Base-by-base conservation (phyloP, 1,284 basidiomycete species). In the Apiotrichum laibachii region DNA sequence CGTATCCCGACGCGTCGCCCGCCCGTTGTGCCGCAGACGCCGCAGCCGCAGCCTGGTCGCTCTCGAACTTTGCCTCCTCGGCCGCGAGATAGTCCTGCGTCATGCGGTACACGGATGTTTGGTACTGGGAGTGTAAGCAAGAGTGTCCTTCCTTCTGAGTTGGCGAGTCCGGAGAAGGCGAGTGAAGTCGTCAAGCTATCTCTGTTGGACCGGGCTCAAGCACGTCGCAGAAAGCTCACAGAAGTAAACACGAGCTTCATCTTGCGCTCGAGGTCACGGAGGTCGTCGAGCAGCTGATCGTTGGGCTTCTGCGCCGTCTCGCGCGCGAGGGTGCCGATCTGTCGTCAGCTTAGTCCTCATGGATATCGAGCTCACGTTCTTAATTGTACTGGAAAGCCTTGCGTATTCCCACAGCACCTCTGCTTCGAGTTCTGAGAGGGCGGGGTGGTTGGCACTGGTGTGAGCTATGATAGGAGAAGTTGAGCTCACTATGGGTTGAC, bases 31-130 rank as follows among this genome's bases (percentile, higher is more conserved):
- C 26, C 26, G 26, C 26, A n/a, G n/a, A n/a, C 26, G 26, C 26
- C 7, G 26, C 26, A 3, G 26, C 26, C 26, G 26, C 26, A 3
- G 26, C 49, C 49, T n/a, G 34, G 22, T 18, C 18, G 15, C 10
- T 26, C 26, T 15, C 15, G 15, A 33, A 22, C 37, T 35, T 31
- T 15, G 43, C 44, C 31, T 54, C 52, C 44, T 54, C 52, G 19
- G 26, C 42, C 15, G 44, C 35, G 13, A 46, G 18, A 15, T 54
- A 19, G 34, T 45, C 90, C 72, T 92, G 90, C 69, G 96, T 88
- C 50, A 94, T 87, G 11, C 88, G 89, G 92, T 92, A 97, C 0
- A 95, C 92, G 18, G 92, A 93, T 0, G 92, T 92, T 80, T 93
- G 92, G 83, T 91, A 94, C 88, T 95, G 75, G 12, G n/a, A n/a